Base-by-base conservation (phyloP, 257 asterid species). In the Solanum chmielewskii region DNA sequence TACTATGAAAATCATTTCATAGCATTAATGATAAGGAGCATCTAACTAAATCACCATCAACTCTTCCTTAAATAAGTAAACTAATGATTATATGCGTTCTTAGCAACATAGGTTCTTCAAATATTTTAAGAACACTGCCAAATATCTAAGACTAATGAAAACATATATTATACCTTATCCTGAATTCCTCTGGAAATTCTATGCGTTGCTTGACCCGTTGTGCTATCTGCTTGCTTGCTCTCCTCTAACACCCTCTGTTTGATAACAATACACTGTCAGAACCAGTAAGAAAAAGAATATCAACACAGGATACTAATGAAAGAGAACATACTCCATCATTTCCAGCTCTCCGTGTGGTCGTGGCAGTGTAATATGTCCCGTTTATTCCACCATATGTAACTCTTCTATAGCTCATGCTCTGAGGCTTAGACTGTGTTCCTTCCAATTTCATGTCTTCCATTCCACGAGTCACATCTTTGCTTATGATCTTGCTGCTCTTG, bases 121-220 rank as follows among this genome's bases (percentile, higher is more conserved):
- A 47, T 45, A 15, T 16, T 78, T 18, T 78, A 27, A 78, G 16
- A 45, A 80, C 85, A 47, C n/a, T 9, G 68, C 20, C 66, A 18
- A 27, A 45, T 44, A 56, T 11, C 33, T 15, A 45, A 35, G 41
- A 78, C 23, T 77, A 78, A 27, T 16, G 31, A 47, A 78, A 78
- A 78, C 11, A 47, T 15, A 80, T 1, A 4, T 23, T 39, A 39
- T 76, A 76, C 98, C 98, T 95, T 94, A 83, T 94, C 94, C 83
- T 94, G 92, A 69, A 97, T 92, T 86, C 99, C 98, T 89, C 98
- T 91, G 11, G 98, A 97, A 75, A 97, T 85, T 86, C 89, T 94
- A 88, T 95, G 98, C 4, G 94, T 88, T 18, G 98, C 99, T 91
- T 91, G 90, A 62, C 98, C 98, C 8, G 98, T 97, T 25, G 98